A percentile compares a stretch with the other conserved stretches of the same genome.
These are phyloP conservation scores for Phytophthora cactorum DNA, from an alignment of 352 stramenopile species.

Conservation along the genomic window DNA sequence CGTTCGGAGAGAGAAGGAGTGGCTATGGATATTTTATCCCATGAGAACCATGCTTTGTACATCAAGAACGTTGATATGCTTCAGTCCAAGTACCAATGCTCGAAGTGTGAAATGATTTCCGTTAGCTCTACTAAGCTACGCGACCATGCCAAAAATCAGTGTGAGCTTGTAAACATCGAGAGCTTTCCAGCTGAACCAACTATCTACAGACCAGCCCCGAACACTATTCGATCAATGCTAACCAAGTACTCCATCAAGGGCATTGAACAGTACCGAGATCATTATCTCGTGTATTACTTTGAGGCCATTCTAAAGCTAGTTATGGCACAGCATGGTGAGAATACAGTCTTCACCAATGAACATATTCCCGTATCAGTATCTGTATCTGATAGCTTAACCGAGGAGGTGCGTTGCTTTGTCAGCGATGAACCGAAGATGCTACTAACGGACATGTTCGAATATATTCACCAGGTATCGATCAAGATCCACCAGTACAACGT, in stretches of 20 bases:
- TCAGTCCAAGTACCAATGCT: background rate
- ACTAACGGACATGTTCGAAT: conserved; percentile 1
- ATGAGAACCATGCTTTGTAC: background rate
- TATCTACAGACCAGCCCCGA: no score
- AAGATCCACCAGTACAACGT: no score
- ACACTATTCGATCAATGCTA: no score
- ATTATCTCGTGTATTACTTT: background rate
- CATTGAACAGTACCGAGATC: no score
- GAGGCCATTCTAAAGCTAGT: background rate
- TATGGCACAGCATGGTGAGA: background rate
- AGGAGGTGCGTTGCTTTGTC: conserved; percentile 4
- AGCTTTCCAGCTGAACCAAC: no score
- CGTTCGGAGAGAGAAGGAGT: background rate
- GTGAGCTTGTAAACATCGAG: no score
- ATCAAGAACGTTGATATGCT: background rate
- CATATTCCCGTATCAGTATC: background rate
- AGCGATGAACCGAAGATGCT: conserved; percentile 2
- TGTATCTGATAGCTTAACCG: conserved; percentile 4
- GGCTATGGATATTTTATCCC: background rate
- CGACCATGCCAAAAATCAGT: no score
- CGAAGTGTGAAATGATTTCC: no score
- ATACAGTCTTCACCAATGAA: background rate
- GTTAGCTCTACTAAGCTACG: no score
- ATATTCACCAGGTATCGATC: no score
- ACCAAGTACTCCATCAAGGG: no score